phyloP scores from a whole-genome alignment of 495 filamentous ascomycete species.

The Hypoxylon trugodes region DNA sequence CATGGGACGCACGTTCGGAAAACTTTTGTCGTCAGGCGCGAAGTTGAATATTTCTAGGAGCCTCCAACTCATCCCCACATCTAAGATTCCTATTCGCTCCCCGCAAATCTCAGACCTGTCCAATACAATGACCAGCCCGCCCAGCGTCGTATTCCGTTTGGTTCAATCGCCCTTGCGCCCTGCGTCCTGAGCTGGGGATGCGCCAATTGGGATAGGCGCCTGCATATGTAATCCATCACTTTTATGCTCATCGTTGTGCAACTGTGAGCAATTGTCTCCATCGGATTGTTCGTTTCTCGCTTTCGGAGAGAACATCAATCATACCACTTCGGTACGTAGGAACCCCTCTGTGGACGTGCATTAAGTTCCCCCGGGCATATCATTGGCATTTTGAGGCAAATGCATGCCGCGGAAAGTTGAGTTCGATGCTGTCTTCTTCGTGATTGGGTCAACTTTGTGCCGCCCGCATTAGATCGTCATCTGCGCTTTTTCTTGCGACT shows the following conservation, averaged over 20 bases:
- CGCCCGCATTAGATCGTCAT: constrained; percentile 27
- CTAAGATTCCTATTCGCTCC: constrained; percentile 32
- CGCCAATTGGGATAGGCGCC: constrained; percentile 14
- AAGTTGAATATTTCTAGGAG: constrained; percentile 33
- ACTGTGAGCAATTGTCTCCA: constrained; percentile 20
- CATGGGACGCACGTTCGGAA: constrained; percentile 23
- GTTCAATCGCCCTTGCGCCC: constrained; percentile 29
- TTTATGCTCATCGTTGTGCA: constrained; percentile 14
- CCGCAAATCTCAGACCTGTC: constrained; percentile 24
- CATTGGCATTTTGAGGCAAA: constrained; percentile 19
- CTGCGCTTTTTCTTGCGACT: constrained; percentile 27
- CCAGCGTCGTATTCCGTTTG: constrained; percentile 23
- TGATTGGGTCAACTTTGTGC: constrained; percentile 18
- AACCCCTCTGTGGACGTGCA: constrained; percentile 10
- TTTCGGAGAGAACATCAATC: constrained; percentile 22
- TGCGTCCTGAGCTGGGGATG: constrained; percentile 7
- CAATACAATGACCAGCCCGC: constrained; percentile 21
- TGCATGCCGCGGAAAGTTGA: constrained; percentile 17
- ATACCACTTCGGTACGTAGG: constrained; percentile 16
- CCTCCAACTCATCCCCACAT: constrained; percentile 36
- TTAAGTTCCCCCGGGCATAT: constrained; percentile 22
- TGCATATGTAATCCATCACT: constrained; percentile 18
- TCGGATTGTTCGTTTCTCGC: constrained; percentile 13
- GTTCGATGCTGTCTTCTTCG: constrained; percentile 3
- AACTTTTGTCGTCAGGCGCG: constrained; percentile 41